These are phyloP conservation scores for Trametes cingulata DNA, from an alignment of 768 basidiomycete species.

Conservation along the genomic window DNA sequence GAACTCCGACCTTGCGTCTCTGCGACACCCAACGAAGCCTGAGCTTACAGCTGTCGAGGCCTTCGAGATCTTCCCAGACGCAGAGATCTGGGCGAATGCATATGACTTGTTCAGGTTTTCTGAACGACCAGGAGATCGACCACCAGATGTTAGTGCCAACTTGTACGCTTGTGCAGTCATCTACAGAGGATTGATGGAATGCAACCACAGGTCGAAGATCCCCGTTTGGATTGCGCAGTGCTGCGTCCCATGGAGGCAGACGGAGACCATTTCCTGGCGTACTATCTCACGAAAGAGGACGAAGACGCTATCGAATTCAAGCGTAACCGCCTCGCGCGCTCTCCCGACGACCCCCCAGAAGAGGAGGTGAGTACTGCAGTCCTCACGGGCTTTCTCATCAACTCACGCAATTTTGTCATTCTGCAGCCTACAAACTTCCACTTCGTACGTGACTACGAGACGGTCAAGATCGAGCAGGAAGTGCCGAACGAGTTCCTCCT, in stretches of 20 bases:
- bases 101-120: constrained; percentile 87
- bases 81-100: constrained; percentile 85
- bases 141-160: constrained; percentile 54
- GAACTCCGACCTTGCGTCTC: constrained; percentile 55
- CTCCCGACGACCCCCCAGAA: constrained; percentile 49
- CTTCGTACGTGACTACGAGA: constrained; percentile 84
- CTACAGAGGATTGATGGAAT: neutral
- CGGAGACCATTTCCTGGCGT: constrained; percentile 84
- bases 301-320: constrained; percentile 69
- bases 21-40: constrained; percentile 82
- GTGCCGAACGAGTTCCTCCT: constrained; percentile 83
- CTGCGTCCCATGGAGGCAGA: constrained; percentile 87
- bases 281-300: constrained; percentile 79
- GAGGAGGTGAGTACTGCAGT: constrained; percentile 47
- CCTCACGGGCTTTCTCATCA: neutral
- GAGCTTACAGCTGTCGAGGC: constrained; percentile 74
- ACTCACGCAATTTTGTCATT: neutral
- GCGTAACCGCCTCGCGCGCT: constrained; percentile 48
- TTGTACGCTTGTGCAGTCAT: no score
- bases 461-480: constrained; percentile 83
- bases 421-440: constrained; percentile 68
- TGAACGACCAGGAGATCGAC: constrained; percentile 81
- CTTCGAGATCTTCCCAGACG: constrained; percentile 82
- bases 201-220: constrained; percentile 62
- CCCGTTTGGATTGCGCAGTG: constrained; percentile 82